Base-by-base conservation (phyloP, 805 yeast species). In the Huiozyma naganishii region DNA sequence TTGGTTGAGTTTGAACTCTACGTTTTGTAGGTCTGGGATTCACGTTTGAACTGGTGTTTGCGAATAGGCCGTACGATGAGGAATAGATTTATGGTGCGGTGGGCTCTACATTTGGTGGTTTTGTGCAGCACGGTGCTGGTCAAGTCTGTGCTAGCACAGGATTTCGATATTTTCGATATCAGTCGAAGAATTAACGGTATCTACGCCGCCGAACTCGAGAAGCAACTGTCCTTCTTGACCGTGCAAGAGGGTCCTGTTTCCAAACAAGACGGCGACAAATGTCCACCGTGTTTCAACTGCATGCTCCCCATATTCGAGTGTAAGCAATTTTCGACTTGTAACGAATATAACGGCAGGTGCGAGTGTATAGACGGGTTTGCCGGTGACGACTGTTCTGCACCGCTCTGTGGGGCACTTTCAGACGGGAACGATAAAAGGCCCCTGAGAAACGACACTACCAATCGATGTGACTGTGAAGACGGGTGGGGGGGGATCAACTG, bases 401-500 rank as follows among this genome's bases (percentile, higher is more conserved):
- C 98, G 2, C 64, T 75, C 27, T 92, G 98, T 68, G 98, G 97
- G 1, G 71, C 86, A 0, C 69, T 89, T 12, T 64, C 79, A 0
- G 38, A 45, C 6, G 67, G 67, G 37, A 66, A 69, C 44, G 58
- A 62, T 34, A 47, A 56, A 28, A 71, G 97, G 45, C 95, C 95
- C 0, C 52, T 73, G 9, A 69, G 92, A 55, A 64, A 75, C 6
- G 66, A 67, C 23, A 73, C 71, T 10, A 63, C 71, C 1, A 54
- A 32, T 2, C 52, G 70, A 0, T 92, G 98, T 64, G 67, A 67
- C 0, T 90, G 98, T 65, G 74, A 74, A 41, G 71, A 71, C 4
- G 98, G 98, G 4, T 92, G 98, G 98, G 67, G 70, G 5, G 97
- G 98, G 37, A 83, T 92, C 57, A 92, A 92, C 58, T 92, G 98